phyloP scores from a whole-genome alignment of 768 basidiomycete species.

The Phlegmacium glaucopus region DNA sequence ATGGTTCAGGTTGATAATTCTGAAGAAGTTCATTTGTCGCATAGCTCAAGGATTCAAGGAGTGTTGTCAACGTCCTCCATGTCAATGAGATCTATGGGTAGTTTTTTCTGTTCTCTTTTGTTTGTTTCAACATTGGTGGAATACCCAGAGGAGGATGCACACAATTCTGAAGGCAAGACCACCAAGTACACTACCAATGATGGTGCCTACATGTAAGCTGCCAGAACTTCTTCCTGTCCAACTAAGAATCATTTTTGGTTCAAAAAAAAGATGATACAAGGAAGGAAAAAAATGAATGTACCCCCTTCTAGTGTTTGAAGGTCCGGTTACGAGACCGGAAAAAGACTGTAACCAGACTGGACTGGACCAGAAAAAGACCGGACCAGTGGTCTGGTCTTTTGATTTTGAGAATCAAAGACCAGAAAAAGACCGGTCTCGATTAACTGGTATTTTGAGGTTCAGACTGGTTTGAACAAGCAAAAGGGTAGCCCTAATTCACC shows the following conservation, averaged over 20 bases:
- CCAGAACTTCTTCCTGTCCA: conserved; percentile 4
- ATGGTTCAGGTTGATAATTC: conserved; percentile 75
- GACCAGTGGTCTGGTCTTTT: too few relatives aligned
- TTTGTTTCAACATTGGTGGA: conserved; percentile 41
- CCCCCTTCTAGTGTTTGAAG: too few relatives aligned
- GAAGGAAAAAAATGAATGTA: conserved; percentile 4
- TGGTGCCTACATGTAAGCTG: conserved; percentile 38
- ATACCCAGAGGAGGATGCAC: conserved; percentile 43
- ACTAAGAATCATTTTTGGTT: background rate
- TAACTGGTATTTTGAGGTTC: too few relatives aligned
- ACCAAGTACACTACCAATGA: conserved; percentile 58
- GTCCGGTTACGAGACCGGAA: too few relatives aligned
- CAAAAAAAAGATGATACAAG: background rate
- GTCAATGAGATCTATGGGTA: conserved; percentile 65
- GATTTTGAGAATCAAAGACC: too few relatives aligned
- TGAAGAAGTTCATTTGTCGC: conserved; percentile 52
- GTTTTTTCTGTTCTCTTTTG: conserved; percentile 44
- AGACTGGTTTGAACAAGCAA: too few relatives aligned
- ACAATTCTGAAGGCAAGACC: conserved; percentile 45
- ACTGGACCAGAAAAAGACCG: too few relatives aligned
- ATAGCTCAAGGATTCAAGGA: background rate
- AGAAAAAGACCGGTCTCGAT: too few relatives aligned
- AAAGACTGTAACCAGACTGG: too few relatives aligned
- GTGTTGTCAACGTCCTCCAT: conserved; percentile 41
- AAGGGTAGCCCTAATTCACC: too few relatives aligned